Conservation (phyloP, 1,284 basidiomycete species). For the Apiotrichum mycotoxinovorans region DNA sequence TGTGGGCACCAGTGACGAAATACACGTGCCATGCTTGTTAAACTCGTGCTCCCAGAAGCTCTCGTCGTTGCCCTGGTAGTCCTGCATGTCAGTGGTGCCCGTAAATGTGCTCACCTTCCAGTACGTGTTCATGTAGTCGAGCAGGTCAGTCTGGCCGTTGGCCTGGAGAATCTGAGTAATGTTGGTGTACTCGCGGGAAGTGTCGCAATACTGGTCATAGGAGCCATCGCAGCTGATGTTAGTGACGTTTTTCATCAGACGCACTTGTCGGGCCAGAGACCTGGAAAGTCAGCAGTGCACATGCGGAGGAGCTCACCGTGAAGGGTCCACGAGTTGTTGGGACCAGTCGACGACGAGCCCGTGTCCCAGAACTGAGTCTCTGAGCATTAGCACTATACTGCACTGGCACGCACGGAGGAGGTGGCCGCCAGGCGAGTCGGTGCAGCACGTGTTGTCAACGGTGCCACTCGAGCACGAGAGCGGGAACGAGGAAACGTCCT, state of each 20-base stretch:
- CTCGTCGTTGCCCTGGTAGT: slow-evolving; percentile 17
- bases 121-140: slow-evolving; percentile 62
- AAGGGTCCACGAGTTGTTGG: slow-evolving; percentile 25
- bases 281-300: slow-evolving; percentile 3
- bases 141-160: slow-evolving; percentile 60
- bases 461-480: not conserved
- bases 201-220: slow-evolving; percentile 62
- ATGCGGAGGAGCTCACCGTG: slow-evolving; percentile 14
- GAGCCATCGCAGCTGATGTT: slow-evolving; percentile 59
- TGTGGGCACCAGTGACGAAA: slow-evolving; percentile 18
- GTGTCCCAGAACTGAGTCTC: slow-evolving; percentile 29
- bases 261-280: slow-evolving; percentile 49
- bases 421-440: slow-evolving; percentile 17
- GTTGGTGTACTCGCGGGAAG: slow-evolving; percentile 60
- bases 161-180: slow-evolving; percentile 58
- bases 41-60: slow-evolving; percentile 41
- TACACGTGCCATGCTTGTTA: slow-evolving; percentile 47
- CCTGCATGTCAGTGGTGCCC: slow-evolving; percentile 33
- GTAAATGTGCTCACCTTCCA: slow-evolving; percentile 13
- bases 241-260: not conserved
- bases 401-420: not conserved
- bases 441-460: slow-evolving; percentile 7
- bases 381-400: not conserved
- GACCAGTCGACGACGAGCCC: slow-evolving; percentile 15
- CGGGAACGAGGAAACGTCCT: not conserved